Conservation (phyloP, 176 grass and related monocot genomes). For the Cenchrus americanus region DNA sequence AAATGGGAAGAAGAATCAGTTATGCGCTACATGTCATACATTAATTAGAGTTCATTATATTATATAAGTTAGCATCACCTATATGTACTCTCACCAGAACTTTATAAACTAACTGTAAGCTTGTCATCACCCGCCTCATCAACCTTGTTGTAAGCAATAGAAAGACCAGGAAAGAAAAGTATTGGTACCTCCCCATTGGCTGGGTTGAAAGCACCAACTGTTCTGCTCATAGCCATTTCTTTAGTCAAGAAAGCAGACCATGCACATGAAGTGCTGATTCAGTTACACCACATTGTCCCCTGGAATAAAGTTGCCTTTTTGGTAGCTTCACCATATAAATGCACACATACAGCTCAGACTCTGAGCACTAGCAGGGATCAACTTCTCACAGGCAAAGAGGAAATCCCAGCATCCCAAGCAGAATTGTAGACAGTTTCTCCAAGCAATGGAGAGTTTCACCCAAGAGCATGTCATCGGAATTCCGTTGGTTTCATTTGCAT, state of each 20-base stretch:
- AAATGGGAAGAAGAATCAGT: background rate
- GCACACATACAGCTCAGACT: slow-evolving; percentile 26
- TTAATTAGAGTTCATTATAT: background rate
- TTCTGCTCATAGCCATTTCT: slow-evolving; percentile 37
- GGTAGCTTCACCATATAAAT: slow-evolving; percentile 48
- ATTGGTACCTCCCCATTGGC: slow-evolving; percentile 27
- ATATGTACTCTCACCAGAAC: slow-evolving; percentile 24
- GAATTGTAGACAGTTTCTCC: slow-evolving; percentile 8
- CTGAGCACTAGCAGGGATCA: slow-evolving; percentile 36
- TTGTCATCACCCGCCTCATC: slow-evolving; percentile 38
- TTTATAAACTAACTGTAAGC: slow-evolving; percentile 27
- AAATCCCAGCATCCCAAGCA: slow-evolving; percentile 19
- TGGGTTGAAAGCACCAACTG: slow-evolving; percentile 33
- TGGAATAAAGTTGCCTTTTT: slow-evolving; percentile 53
- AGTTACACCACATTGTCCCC: slow-evolving; percentile 45
- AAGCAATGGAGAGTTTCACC: slow-evolving; percentile 49
- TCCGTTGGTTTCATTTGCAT: slow-evolving; percentile 50
- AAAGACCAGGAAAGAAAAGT: slow-evolving; percentile 43
- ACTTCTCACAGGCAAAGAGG: slow-evolving; percentile 45
- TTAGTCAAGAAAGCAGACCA: slow-evolving; percentile 28
- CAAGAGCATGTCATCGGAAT: slow-evolving; percentile 62
- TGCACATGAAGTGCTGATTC: slow-evolving; percentile 53
- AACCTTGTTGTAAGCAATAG: slow-evolving; percentile 30
- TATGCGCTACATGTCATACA: background rate
- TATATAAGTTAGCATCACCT: slow-evolving; percentile 36